Conservation (phyloP, 352 stramenopile genomes). For the Phytophthora pinifolia region DNA sequence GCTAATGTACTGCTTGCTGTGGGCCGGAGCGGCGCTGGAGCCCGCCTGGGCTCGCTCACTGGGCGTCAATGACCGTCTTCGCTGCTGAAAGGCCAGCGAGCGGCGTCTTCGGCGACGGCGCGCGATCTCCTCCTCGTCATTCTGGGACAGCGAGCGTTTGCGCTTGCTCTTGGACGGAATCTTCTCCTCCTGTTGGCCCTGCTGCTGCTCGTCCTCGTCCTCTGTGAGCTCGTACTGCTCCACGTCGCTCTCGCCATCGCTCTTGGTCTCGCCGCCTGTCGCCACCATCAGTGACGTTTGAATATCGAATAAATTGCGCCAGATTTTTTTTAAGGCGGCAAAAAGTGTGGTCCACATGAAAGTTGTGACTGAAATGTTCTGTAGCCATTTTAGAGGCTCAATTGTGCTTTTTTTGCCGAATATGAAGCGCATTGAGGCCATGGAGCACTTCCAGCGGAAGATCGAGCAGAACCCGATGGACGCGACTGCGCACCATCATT, state of each 20-base stretch:
- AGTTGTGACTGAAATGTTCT: neutral
- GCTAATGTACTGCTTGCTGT: slow-evolving; percentile 81
- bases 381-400: slow-evolving; percentile 8
- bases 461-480: slow-evolving; percentile 59
- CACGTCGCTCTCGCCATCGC: slow-evolving; percentile 30
- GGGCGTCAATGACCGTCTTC: slow-evolving; percentile 66
- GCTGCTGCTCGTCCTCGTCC: slow-evolving; percentile 29
- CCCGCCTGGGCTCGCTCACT: slow-evolving; percentile 29
- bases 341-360: no score
- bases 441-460: slow-evolving; percentile 64
- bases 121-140: slow-evolving; percentile 71
- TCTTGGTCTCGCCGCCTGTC: slow-evolving; percentile 31
- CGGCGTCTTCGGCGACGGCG: slow-evolving; percentile 56
- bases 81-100: slow-evolving; percentile 73
- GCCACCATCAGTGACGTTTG: slow-evolving; percentile 4
- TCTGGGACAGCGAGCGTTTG: slow-evolving; percentile 48
- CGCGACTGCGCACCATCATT: slow-evolving; percentile 50
- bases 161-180: slow-evolving; percentile 41
- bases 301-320: slow-evolving; percentile 2
- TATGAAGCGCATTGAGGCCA: slow-evolving; percentile 57
- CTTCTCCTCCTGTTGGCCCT: slow-evolving; percentile 12
- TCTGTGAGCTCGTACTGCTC: slow-evolving; percentile 34
- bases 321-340: slow-evolving; percentile 12
- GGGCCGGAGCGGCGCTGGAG: slow-evolving; percentile 11
- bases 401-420: neutral